Conservation (phyloP, 495 filamentous ascomycete species). For the Tuber brumale region DNA sequence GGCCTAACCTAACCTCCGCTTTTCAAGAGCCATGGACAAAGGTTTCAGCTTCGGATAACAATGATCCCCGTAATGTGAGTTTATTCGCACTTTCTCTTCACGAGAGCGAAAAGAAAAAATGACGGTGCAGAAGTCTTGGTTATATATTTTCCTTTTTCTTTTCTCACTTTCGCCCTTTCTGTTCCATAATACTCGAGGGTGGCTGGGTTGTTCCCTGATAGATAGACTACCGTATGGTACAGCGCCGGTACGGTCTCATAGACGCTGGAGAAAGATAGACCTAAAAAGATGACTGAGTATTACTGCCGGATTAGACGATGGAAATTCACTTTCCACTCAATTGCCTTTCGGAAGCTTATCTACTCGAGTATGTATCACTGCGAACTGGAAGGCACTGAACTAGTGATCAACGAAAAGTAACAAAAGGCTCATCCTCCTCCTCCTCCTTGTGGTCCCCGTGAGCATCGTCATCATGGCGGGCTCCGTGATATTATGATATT, state of each 20-base stretch:
- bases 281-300: background rate
- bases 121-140: background rate
- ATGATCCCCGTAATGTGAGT: background rate
- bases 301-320: background rate
- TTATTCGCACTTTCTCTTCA: background rate
- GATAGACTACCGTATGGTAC: background rate
- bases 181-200: background rate
- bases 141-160: background rate
- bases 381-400: background rate
- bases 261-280: background rate
- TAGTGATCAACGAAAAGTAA: background rate
- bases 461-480: background rate
- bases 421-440: background rate
- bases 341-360: slow-evolving; percentile 1
- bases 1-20: background rate
- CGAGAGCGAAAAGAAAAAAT: background rate
- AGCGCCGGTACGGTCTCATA: background rate
- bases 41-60: background rate
- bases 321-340: background rate
- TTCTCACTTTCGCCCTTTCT: background rate
- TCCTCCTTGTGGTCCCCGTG: background rate
- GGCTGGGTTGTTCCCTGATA: background rate
- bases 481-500: background rate
- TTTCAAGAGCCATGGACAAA: background rate
- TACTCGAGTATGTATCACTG: background rate